Percentiles rank a stretch among this genome's conserved stretches.
Conservation (phyloP, 1,139 yeast genomes). For the Debaryomyces coudertii region DNA sequence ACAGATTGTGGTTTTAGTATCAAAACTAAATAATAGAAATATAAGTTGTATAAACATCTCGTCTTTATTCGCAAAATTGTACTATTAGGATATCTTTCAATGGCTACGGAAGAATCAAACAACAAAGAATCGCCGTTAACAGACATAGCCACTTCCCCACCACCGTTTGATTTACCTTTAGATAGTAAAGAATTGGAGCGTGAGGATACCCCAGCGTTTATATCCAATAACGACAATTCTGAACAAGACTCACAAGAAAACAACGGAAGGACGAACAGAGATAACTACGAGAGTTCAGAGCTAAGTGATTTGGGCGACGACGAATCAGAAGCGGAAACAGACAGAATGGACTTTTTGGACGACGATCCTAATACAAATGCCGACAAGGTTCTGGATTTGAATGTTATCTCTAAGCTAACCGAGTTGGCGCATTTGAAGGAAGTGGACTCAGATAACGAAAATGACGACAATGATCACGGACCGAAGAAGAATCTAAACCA, state of each 20-base stretch:
- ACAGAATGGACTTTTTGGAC: slow-evolving; percentile 63
- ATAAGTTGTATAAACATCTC: not conserved
- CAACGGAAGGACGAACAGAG: slow-evolving; percentile 13
- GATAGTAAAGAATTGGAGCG: slow-evolving; percentile 15
- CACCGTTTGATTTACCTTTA: slow-evolving; percentile 32
- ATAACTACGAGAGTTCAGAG: slow-evolving; percentile 47
- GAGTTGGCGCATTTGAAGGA: slow-evolving; percentile 46
- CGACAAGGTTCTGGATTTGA: slow-evolving; percentile 41
- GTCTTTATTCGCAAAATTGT: slow-evolving; percentile 1
- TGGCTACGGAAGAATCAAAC: slow-evolving; percentile 16
- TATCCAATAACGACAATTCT: slow-evolving; percentile 10
- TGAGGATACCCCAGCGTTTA: slow-evolving; percentile 21
- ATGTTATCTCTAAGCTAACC: slow-evolving; percentile 43
- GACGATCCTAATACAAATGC: slow-evolving; percentile 32
- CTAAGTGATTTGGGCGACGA: slow-evolving; percentile 63
- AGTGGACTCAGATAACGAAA: slow-evolving; percentile 26
- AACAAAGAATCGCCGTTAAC: slow-evolving; percentile 40
- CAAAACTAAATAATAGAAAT: not conserved
- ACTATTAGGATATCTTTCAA: slow-evolving; percentile 9
- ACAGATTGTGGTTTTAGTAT: not conserved
- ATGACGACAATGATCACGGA: slow-evolving; percentile 16
- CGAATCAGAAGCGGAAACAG: slow-evolving; percentile 81
- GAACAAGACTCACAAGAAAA: not conserved
- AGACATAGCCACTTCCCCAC: slow-evolving; percentile 46
- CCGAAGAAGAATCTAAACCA: slow-evolving; percentile 2